These are phyloP conservation scores for Phoma sp. DNA, from an alignment of 2,329 filamentous ascomycete genomes.

Conservation along the genomic window DNA sequence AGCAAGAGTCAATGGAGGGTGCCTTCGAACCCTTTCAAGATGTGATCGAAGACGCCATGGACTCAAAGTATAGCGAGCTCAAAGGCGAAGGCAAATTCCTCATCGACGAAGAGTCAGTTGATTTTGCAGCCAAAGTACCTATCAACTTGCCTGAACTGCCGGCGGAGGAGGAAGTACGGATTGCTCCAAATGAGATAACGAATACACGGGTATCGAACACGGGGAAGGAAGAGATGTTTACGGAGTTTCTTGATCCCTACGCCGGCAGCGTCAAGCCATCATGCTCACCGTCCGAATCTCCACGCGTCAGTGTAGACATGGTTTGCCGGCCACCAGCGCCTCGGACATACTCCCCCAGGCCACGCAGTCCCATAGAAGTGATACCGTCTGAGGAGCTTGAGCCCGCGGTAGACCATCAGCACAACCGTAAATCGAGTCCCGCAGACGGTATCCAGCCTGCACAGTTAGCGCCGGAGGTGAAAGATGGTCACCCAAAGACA, in stretches of 20 bases:
- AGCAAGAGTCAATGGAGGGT: not conserved
- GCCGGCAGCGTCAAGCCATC: not conserved
- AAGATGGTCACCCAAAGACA: not conserved
- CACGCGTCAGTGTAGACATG: not conserved
- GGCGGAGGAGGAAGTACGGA: not conserved
- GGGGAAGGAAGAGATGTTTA: not conserved
- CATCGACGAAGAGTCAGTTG: not conserved
- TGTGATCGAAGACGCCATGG: conserved; percentile 2
- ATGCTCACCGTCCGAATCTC: not conserved
- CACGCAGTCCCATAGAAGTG: not conserved
- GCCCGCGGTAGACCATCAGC: not conserved
- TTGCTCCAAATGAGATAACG: not conserved
- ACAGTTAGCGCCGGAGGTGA: not conserved
- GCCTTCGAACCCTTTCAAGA: conserved; percentile 4
- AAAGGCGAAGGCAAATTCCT: conserved; percentile 6
- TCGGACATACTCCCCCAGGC: not conserved
- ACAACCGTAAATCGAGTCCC: not conserved
- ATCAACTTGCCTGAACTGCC: not conserved
- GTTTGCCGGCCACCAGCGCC: not conserved
- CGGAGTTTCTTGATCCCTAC: not conserved
- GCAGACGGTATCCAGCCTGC: not conserved
- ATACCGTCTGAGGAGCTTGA: not conserved
- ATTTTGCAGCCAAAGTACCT: not conserved
- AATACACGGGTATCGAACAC: not conserved
- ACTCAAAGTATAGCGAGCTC: conserved; percentile 5